These are phyloP conservation scores for Pestalotiopsis fici DNA, from an alignment of 2,329 filamentous ascomycete genomes.

Conservation along the genomic window DNA sequence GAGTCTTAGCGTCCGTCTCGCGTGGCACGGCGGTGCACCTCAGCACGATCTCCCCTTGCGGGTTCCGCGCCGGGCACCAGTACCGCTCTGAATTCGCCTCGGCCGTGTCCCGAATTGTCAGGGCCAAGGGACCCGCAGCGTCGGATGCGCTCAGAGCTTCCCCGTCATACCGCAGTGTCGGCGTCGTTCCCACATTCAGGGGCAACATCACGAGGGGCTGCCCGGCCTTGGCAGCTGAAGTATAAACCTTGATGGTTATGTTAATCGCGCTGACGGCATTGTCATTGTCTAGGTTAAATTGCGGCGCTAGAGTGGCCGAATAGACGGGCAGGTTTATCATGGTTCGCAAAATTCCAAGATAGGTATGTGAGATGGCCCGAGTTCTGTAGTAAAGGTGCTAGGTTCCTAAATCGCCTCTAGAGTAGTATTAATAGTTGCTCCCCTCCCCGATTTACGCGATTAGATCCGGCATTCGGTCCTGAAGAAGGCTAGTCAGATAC, in stretches of 20 bases:
- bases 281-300: neutral
- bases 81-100: neutral
- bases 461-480: too few species aligned
- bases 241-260: neutral
- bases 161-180: neutral
- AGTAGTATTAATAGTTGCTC: too few species aligned
- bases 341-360: too few species aligned
- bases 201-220: neutral
- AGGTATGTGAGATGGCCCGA: neutral
- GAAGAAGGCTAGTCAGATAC: too few species aligned
- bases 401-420: too few species aligned
- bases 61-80: neutral
- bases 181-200: neutral
- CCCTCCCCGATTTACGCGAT: too few species aligned
- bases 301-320: neutral
- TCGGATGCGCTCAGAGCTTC: neutral
- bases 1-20: neutral
- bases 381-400: neutral
- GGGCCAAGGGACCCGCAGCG: neutral
- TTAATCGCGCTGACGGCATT: neutral
- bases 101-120: neutral
- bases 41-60: neutral
- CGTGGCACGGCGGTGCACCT: neutral
- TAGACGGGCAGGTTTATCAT: neutral
- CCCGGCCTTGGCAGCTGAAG: neutral